A percentile compares a stretch with the other conserved stretches of the same genome.
phyloP scores from a whole-genome alignment of 2,329 filamentous ascomycete genomes.

The Exophiala alcalophila region DNA sequence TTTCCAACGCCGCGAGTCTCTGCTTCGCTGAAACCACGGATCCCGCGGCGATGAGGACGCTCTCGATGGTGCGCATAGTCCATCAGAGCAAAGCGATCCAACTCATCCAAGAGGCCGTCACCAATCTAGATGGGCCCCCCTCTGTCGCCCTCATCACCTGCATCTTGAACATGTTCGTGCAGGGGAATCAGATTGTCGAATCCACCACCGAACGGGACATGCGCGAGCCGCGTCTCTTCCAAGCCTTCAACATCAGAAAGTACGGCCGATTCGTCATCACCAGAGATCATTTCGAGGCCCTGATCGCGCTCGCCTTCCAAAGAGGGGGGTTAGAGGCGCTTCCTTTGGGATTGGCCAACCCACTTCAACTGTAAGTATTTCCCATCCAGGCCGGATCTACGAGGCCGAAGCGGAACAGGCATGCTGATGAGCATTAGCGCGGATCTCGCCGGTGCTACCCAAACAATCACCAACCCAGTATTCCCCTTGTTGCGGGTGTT shows the following conservation, averaged over 20 bases:
- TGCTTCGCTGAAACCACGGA: conserved; percentile 3
- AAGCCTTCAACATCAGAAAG: conserved; percentile 3
- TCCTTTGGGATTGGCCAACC: conserved; percentile 4
- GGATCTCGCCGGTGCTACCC: not conserved
- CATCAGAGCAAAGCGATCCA: conserved; percentile 2
- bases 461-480: not conserved
- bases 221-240: conserved; percentile 4
- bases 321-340: conserved; percentile 6
- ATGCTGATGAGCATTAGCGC: not conserved
- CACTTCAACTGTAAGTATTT: conserved; percentile 6
- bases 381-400: not conserved
- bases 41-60: not conserved
- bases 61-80: not conserved
- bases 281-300: conserved; percentile 2
- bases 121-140: not conserved
- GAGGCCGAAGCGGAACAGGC: no score
- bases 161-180: conserved; percentile 9
- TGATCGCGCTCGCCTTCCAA: not conserved
- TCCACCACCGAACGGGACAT: not conserved
- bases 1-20: conserved; percentile 5
- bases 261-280: conserved; percentile 4
- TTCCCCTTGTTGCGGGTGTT: conserved; percentile 6
- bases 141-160: conserved; percentile 3
- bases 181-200: not conserved
- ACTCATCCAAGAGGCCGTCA: conserved; percentile 5